These are phyloP conservation scores for Asterochloris erici DNA, from an alignment of 139 green algal species.

Conservation along the genomic window DNA sequence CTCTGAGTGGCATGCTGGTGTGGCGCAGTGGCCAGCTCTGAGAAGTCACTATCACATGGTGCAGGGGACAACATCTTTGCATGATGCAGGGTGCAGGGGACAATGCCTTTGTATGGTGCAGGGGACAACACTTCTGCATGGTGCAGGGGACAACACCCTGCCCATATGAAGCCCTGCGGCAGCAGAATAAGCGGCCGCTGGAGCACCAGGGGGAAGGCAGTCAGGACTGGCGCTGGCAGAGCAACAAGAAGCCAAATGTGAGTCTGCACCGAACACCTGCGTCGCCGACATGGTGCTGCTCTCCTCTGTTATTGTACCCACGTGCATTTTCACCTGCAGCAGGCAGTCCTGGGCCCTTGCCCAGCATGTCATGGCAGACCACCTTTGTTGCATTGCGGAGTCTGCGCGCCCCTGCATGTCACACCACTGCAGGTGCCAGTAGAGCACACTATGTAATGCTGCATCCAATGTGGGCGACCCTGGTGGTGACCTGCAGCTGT, in stretches of 20 bases:
- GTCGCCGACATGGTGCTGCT: too few species aligned
- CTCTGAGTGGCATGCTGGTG: too few species aligned
- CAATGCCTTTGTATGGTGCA: not conserved
- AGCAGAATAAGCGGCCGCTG: constrained; percentile 4
- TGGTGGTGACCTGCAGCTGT: too few species aligned
- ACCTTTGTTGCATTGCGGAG: too few species aligned
- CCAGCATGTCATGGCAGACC: too few species aligned
- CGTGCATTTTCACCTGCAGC: not conserved
- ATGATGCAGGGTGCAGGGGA: constrained; percentile 20
- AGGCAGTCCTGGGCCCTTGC: not conserved
- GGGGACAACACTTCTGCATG: constrained; percentile 12
- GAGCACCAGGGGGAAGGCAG: not conserved
- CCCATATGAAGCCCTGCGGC: constrained; percentile 24
- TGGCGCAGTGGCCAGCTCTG: too few species aligned
- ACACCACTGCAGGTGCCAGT: too few species aligned
- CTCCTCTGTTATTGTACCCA: not conserved
- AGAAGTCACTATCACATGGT: not conserved
- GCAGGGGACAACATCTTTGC: constrained; percentile 14
- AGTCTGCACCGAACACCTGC: not conserved
- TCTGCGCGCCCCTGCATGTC: too few species aligned
- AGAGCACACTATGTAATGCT: too few species aligned
- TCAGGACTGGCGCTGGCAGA: constrained; percentile 57
- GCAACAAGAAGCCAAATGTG: constrained; percentile 34
- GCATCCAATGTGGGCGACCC: too few species aligned
- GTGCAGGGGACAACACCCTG: constrained; percentile 21